A percentile compares a stretch with the other conserved stretches of the same genome.
Conservation (phyloP, 108 stramenopile species). For the Discostella stelligeroides region DNA sequence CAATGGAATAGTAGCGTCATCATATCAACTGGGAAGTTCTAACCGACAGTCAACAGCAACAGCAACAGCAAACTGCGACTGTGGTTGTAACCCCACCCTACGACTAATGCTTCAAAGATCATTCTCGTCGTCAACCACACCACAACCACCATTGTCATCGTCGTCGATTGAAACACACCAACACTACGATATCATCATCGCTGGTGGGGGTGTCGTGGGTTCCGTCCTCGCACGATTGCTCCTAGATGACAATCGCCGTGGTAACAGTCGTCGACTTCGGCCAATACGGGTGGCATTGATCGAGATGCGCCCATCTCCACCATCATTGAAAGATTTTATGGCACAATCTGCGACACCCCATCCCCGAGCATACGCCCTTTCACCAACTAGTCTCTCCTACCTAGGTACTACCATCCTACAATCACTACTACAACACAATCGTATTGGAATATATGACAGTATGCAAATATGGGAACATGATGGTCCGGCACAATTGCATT, state of each 20-base stretch:
- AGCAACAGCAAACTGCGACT: not conserved
- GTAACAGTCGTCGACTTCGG: slow-evolving; percentile 17
- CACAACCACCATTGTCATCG: not conserved
- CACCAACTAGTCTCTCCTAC: slow-evolving; percentile 64
- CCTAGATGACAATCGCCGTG: slow-evolving; percentile 29
- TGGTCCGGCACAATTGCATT: slow-evolving; percentile 72
- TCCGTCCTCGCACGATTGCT: slow-evolving; percentile 65
- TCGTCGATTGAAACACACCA: slow-evolving; percentile 6
- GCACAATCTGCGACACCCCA: slow-evolving; percentile 41
- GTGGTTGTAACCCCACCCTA: too few relatives aligned
- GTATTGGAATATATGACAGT: slow-evolving; percentile 63
- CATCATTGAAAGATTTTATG: slow-evolving; percentile 12
- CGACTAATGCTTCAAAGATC: not conserved
- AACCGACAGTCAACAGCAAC: not conserved
- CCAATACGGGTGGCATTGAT: slow-evolving; percentile 45
- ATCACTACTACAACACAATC: slow-evolving; percentile 36
- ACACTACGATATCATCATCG: slow-evolving; percentile 71
- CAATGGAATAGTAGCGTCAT: not conserved
- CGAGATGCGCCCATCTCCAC: slow-evolving; percentile 39
- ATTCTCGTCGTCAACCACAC: slow-evolving; percentile 3
- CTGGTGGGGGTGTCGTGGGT: slow-evolving; percentile 82
- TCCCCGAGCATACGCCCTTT: slow-evolving; percentile 86
- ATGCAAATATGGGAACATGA: slow-evolving; percentile 92
- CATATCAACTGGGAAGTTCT: not conserved
- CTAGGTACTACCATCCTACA: slow-evolving; percentile 48